Evolutionary conservation across 2,329 filamentous ascomycete genomes (phyloP).

Genomic region (Pochonia chlamydosporia): DNA sequence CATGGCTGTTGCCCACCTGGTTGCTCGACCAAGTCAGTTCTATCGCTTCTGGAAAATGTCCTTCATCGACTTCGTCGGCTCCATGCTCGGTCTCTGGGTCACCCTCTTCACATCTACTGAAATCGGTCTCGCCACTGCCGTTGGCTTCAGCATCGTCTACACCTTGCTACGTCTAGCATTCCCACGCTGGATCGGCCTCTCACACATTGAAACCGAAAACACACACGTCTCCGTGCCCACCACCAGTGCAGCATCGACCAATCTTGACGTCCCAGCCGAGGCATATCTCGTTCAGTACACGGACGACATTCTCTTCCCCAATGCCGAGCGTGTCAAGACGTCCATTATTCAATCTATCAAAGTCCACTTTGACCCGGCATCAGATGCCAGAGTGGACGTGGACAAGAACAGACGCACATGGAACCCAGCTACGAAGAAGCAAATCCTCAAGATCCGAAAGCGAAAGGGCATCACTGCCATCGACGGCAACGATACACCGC

Average conservation of each 20-base stretch:
- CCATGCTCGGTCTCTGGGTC: conserved; percentile 59
- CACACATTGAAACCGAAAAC: conserved; percentile 22
- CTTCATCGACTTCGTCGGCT: conserved; percentile 57
- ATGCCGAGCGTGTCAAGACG: conserved; percentile 47
- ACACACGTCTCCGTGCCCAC: conserved; percentile 20
- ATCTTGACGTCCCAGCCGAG: conserved; percentile 35
- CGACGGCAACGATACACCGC: conserved; percentile 27
- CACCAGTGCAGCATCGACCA: conserved; percentile 11
- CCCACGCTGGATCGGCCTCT: conserved; percentile 29
- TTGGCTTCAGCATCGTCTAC: conserved; percentile 59
- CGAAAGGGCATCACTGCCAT: conserved; percentile 26
- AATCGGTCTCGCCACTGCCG: conserved; percentile 52
- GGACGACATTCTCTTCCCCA: conserved; percentile 55
- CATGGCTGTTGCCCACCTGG: conserved; percentile 56
- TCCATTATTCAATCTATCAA: conserved; percentile 45
- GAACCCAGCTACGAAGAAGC: conserved; percentile 46
- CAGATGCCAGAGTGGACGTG: conserved; percentile 33
- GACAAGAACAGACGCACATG: conserved; percentile 40
- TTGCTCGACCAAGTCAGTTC: conserved; percentile 52
- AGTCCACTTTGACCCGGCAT: conserved; percentile 29
- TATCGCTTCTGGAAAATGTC: conserved; percentile 61
- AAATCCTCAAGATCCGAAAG: conserved; percentile 38
- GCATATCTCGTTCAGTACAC: conserved; percentile 51
- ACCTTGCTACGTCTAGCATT: conserved; percentile 55
- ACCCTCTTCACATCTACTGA: conserved; percentile 57